Evolutionary conservation across 2,329 filamentous ascomycete genomes (phyloP).

Genomic region (Sarocladiaceae sp.): DNA sequence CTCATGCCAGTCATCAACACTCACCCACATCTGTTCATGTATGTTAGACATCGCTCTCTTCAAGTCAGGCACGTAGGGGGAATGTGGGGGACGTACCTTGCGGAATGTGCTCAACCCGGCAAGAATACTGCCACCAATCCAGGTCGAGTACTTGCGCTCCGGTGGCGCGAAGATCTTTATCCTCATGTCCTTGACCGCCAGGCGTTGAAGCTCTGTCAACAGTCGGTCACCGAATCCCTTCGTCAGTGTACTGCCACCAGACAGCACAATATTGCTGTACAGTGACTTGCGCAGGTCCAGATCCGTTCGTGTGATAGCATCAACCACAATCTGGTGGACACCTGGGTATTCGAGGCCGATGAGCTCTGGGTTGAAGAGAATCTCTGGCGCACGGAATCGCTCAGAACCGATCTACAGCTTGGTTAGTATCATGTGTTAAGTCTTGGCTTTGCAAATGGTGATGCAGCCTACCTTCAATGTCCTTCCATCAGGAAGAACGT

Average conservation of each 20-base stretch:
- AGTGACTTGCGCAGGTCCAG: constrained; percentile 91
- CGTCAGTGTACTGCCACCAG: constrained; percentile 90
- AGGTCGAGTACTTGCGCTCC: constrained; percentile 97
- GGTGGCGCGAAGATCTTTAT: constrained; percentile 99
- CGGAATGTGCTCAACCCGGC: constrained; percentile 96
- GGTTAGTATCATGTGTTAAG: constrained; percentile 15
- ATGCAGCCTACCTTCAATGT: constrained; percentile 70
- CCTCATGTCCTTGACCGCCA: constrained; percentile 98
- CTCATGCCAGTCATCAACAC: constrained; percentile 99
- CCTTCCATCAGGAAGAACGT: constrained; percentile 86
- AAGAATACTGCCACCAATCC: constrained; percentile 97
- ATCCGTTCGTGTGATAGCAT: constrained; percentile 91
- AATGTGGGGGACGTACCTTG: constrained; percentile 62
- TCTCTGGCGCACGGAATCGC: constrained; percentile 92
- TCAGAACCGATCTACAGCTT: constrained; percentile 73
- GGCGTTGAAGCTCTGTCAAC: constrained; percentile 83
- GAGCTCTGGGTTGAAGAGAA: constrained; percentile 95
- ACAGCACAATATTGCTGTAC: constrained; percentile 95
- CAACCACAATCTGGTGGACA: constrained; percentile 95
- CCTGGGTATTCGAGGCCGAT: constrained; percentile 96
- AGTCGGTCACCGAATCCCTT: constrained; percentile 95
- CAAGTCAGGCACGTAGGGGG: neutral
- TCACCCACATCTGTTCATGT: constrained; percentile 87
- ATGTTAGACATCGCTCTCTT: constrained; percentile 14
- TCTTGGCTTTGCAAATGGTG: no score